These are phyloP conservation scores for Cryptococcus sp. DNA, from an alignment of 1,284 basidiomycete species.

Conservation along the genomic window DNA sequence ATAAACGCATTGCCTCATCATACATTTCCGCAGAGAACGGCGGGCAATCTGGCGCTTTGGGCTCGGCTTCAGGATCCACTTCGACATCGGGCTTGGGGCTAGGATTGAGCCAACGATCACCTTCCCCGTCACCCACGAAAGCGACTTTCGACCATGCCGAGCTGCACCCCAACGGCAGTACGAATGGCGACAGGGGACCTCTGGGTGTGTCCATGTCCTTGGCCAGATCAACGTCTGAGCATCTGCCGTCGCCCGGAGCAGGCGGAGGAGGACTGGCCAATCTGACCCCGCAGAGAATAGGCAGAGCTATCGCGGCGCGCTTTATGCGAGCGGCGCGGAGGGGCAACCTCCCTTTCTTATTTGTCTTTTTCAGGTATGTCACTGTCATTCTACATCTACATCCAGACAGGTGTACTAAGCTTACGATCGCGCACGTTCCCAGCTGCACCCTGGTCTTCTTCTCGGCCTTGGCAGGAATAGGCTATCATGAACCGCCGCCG, in stretches of 20 bases:
- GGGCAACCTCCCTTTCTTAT: slow-evolving; percentile 42
- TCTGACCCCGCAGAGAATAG: slow-evolving; percentile 25
- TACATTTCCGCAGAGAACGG: slow-evolving; percentile 15
- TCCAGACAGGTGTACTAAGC: no score
- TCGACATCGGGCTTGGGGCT: not conserved
- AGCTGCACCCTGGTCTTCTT: slow-evolving; percentile 52
- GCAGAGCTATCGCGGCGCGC: slow-evolving; percentile 32
- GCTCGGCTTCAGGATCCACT: slow-evolving; percentile 1
- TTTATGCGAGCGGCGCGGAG: slow-evolving; percentile 30
- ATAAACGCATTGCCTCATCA: slow-evolving; percentile 11
- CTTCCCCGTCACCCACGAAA: slow-evolving; percentile 14
- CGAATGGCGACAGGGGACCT: no score
- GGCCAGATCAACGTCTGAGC: slow-evolving; percentile 2
- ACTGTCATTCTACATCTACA: no score
- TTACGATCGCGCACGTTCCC: no score
- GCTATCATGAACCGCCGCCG: slow-evolving; percentile 41
- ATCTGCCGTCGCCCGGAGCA: not conserved
- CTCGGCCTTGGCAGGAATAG: slow-evolving; percentile 49
- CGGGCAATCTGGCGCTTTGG: slow-evolving; percentile 2
- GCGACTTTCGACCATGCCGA: slow-evolving; percentile 11
- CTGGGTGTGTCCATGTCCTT: no score
- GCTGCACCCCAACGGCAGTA: not conserved
- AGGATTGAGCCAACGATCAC: slow-evolving; percentile 10
- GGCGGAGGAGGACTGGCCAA: slow-evolving; percentile 1
- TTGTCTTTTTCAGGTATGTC: slow-evolving; percentile 43